phyloP scores from a whole-genome alignment of 2,329 filamentous ascomycete genomes.

The Westerdykella sp. region DNA sequence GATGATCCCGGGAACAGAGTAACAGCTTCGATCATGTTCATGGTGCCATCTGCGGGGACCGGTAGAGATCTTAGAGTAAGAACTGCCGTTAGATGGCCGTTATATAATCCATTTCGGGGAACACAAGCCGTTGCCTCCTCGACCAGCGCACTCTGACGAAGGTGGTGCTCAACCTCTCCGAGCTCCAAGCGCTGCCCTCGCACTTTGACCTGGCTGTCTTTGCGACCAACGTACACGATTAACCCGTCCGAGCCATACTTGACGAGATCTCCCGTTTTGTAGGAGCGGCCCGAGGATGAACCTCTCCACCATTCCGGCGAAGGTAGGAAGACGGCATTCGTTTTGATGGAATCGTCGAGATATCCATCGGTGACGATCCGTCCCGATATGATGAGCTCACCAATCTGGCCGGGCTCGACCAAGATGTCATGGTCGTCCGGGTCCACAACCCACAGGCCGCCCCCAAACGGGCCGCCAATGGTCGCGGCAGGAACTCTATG shows the following conservation, averaged over 20 bases:
- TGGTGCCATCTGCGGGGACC: constrained; percentile 1
- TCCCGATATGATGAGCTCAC: constrained; percentile 53
- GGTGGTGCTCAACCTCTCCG: constrained; percentile 16
- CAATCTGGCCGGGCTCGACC: constrained; percentile 11
- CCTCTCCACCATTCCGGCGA: no score
- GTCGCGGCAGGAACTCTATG: constrained; percentile 4
- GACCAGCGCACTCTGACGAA: neutral
- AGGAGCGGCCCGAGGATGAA: constrained; percentile 1
- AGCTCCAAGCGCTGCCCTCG: constrained; percentile 18
- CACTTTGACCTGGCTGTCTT: constrained; percentile 20
- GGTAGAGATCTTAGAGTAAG: neutral
- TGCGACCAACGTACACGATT: constrained; percentile 14
- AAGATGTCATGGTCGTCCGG: constrained; percentile 7
- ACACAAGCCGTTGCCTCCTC: neutral
- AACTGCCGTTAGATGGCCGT: no score
- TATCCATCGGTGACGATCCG: constrained; percentile 37
- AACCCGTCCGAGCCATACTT: constrained; percentile 9
- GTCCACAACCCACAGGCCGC: constrained; percentile 9
- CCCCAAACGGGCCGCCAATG: constrained; percentile 5
- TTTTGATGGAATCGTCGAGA: constrained; percentile 12
- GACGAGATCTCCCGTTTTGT: constrained; percentile 20
- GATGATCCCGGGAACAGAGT: no score
- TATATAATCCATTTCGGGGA: neutral
- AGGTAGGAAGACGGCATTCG: constrained; percentile 7
- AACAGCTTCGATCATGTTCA: constrained; percentile 14